These are phyloP conservation scores for Trichoderma sp. DNA, from an alignment of 2,329 filamentous ascomycete genomes.

Conservation along the genomic window DNA sequence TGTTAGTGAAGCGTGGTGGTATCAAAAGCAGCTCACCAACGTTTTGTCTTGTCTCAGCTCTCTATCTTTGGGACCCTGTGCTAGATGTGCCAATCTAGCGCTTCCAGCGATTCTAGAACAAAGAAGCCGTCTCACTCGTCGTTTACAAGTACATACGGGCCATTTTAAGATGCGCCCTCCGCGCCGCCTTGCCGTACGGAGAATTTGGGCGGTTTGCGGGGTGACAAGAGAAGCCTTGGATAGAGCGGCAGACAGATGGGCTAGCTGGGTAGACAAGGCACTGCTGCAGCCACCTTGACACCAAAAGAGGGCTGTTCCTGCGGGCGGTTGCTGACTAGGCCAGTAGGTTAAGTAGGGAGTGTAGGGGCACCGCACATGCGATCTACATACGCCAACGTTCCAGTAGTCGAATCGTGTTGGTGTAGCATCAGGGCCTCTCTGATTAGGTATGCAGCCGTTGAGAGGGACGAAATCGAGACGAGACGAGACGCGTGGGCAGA, in stretches of 20 bases:
- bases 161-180: slow-evolving; percentile 6
- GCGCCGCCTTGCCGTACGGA: slow-evolving; percentile 9
- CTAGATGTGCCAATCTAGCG: not conserved
- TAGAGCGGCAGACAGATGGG: not conserved
- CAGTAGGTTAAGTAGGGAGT: not conserved
- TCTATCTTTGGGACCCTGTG: not conserved
- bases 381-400: not conserved
- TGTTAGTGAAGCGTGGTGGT: not conserved
- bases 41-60: not conserved
- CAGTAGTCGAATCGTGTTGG: not conserved
- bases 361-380: not conserved
- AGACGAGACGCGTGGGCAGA: not conserved
- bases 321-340: slow-evolving; percentile 10
- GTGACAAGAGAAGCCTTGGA: not conserved
- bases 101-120: slow-evolving; percentile 8
- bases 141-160: not conserved
- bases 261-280: slow-evolving; percentile 3
- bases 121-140: not conserved
- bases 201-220: slow-evolving; percentile 15
- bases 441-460: not conserved
- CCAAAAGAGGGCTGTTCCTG: slow-evolving; percentile 8
- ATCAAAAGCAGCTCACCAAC: not conserved
- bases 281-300: slow-evolving; percentile 4
- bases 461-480: not conserved
- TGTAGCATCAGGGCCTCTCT: not conserved